Base-by-base conservation (phyloP, 768 basidiomycete genomes). In the Scleroderma bovista region DNA sequence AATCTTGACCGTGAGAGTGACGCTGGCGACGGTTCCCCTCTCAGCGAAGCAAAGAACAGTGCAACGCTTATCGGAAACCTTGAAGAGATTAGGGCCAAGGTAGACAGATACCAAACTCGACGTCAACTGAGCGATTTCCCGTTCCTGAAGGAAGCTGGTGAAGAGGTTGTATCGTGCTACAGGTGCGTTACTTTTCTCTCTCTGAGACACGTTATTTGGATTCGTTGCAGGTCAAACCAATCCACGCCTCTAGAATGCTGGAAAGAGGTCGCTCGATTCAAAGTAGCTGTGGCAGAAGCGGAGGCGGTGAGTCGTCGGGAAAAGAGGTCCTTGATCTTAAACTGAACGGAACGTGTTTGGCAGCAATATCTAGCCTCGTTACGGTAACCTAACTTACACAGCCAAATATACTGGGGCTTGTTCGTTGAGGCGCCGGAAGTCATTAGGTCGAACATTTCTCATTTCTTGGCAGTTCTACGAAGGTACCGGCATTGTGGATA, bases 1-100 rank as follows among this genome's bases (percentile, higher is more conserved):
- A 94, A 93, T 68, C 66, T 93, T 45, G 87, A 92, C 65, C 76
- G 78, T 50, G 90, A 93, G 68, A 75, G 72, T 56, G 65, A 67
- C 23, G 74, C 75, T 15, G 78, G 75, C 32, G 73, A 66, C 32
- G 70, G 53, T 26, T 53, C 61, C 9, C 58, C 69, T 26, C 75
- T 74, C 17, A 72, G 69, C 19, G 64, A 72, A 24, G 60, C 82
- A 39, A 81, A 75, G 61, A 83, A 77, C 56, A 86, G 82, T 51
- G 73, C 79, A 7, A 73, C 75, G 3, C 70, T 93, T 23, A 65
- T 84, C 50, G 85, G 81, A 24, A 91, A 93, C 65, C 63, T 93
- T 55, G 86, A 88, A 57, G 80, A 88, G 61, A 75, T 93, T 42
- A 75, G 77, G 58, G 71, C 70, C 47, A 86, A 87, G 60, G 80